Evolutionary conservation across 257 asterid species (phyloP).

Genomic region (Scutellaria barbata): DNA sequence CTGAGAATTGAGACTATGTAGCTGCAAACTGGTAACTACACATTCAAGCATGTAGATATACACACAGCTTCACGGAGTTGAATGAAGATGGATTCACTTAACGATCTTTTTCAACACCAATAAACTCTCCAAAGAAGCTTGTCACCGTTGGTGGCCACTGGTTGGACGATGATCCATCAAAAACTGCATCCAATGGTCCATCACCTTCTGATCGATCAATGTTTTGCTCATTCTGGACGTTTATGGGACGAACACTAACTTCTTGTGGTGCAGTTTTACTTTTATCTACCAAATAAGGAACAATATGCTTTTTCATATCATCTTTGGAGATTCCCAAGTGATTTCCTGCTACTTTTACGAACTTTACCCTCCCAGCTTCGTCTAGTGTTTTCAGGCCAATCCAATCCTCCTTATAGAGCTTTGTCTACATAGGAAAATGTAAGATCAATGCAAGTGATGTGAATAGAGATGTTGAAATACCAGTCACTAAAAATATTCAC

Average conservation of each 20-base stretch:
- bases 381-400: slow-evolving; percentile 77
- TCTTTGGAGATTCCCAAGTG: slow-evolving; percentile 74
- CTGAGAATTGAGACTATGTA: slow-evolving; percentile 14
- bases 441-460: not conserved
- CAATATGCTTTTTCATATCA: slow-evolving; percentile 69
- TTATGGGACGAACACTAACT: too few relatives aligned
- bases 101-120: slow-evolving; percentile 42
- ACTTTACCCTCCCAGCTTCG: slow-evolving; percentile 71
- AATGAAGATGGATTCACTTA: not conserved
- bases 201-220: slow-evolving; percentile 21
- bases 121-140: slow-evolving; percentile 47
- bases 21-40: not conserved
- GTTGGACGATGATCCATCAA: slow-evolving; percentile 46
- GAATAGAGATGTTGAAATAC: too few relatives aligned
- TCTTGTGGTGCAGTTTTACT: not conserved
- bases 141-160: slow-evolving; percentile 45
- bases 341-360: slow-evolving; percentile 64
- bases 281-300: slow-evolving; percentile 64
- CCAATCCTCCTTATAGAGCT: slow-evolving; percentile 84
- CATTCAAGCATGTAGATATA: not conserved
- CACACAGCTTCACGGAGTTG: not conserved
- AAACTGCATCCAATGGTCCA: slow-evolving; percentile 11
- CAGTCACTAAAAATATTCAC: slow-evolving; percentile 34
- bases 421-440: slow-evolving; percentile 40
- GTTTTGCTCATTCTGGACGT: not conserved